Evolutionary conservation across 495 filamentous ascomycete species (phyloP).

Genomic region (Penicillium daleae): DNA sequence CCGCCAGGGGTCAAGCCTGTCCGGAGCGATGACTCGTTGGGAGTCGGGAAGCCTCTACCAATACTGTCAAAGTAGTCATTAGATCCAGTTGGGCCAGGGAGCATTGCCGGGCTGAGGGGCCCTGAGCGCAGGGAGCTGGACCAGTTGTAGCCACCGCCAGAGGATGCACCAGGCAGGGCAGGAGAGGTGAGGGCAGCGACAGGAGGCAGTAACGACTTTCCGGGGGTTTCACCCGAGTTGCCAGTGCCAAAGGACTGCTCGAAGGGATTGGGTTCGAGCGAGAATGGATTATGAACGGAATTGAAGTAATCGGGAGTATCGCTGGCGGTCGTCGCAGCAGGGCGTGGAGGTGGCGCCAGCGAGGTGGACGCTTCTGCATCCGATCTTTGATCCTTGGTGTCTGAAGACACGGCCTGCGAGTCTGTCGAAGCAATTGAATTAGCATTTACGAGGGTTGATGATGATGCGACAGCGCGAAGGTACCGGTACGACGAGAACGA

Average conservation of each 20-base stretch:
- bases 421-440: conserved; percentile 40
- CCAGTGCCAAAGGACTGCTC: conserved; percentile 82
- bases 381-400: conserved; percentile 47
- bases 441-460: conserved; percentile 26
- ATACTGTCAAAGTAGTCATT: conserved; percentile 82
- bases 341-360: conserved; percentile 81
- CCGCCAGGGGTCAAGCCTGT: conserved; percentile 94
- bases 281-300: conserved; percentile 64
- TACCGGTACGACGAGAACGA: conserved; percentile 32
- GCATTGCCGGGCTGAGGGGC: conserved; percentile 96
- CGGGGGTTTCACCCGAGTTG: conserved; percentile 75
- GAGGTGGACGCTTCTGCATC: conserved; percentile 50
- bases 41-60: conserved; percentile 87
- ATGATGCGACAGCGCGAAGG: conserved; percentile 34
- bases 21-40: conserved; percentile 93
- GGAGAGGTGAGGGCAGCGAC: conserved; percentile 93
- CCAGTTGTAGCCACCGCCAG: conserved; percentile 73
- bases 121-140: conserved; percentile 85
- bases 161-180: conserved; percentile 72
- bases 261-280: conserved; percentile 92
- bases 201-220: conserved; percentile 85
- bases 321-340: conserved; percentile 55
- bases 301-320: conserved; percentile 82
- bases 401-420: conserved; percentile 45
- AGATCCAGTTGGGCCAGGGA: conserved; percentile 78